These are phyloP conservation scores for Globisporangium paddicum DNA, from an alignment of 352 stramenopile species.

Conservation along the genomic window DNA sequence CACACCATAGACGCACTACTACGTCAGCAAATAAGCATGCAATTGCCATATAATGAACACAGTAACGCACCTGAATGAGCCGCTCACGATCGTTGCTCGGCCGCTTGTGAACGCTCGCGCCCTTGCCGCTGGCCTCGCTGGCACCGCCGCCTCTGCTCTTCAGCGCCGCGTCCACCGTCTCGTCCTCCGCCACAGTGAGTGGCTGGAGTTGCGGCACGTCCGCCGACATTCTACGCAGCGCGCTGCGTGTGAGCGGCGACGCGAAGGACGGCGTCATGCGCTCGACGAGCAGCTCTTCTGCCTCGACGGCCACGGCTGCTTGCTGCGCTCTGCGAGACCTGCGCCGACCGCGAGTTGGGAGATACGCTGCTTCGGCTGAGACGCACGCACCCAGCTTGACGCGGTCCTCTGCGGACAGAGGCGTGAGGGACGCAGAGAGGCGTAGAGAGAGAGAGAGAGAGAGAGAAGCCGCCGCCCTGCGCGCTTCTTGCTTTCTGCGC, in stretches of 20 bases:
- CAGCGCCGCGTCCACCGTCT: not conserved
- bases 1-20: not conserved
- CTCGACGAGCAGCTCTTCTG: not conserved
- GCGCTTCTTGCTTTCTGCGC: not conserved
- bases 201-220: not conserved
- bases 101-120: conserved; percentile 8
- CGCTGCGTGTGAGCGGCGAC: conserved; percentile 11
- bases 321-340: not conserved
- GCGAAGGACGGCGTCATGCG: conserved; percentile 4
- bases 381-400: conserved; percentile 14
- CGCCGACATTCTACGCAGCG: conserved; percentile 3
- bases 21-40: not conserved
- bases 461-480: not conserved
- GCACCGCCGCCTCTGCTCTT: not conserved
- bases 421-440: too few species aligned
- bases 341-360: not conserved
- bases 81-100: conserved; percentile 5
- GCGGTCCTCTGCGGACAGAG: not conserved
- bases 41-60: not conserved
- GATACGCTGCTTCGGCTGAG: conserved; percentile 1
- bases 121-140: not conserved
- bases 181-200: not conserved
- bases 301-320: not conserved
- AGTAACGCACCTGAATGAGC: conserved; percentile 9
- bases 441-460: conserved; percentile 5